These are phyloP conservation scores for Diaporthe humulicola DNA, from an alignment of 2,329 filamentous ascomycete genomes.

Conservation along the genomic window DNA sequence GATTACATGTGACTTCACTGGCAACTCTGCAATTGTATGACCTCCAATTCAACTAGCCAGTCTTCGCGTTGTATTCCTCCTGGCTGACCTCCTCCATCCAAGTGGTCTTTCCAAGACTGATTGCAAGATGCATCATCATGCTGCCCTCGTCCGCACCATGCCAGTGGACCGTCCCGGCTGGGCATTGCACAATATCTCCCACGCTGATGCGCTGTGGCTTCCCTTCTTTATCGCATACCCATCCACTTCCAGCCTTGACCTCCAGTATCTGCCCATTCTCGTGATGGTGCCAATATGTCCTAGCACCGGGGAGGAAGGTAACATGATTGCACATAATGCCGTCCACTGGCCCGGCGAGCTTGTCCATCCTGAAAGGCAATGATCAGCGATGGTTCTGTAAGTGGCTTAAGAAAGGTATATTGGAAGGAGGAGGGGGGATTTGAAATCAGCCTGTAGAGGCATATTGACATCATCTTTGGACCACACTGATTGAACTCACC, in stretches of 20 bases:
- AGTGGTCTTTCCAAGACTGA: constrained; percentile 52
- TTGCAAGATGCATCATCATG: constrained; percentile 55
- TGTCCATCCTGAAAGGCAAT: constrained; percentile 24
- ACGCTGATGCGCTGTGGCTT: constrained; percentile 51
- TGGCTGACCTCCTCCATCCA: constrained; percentile 53
- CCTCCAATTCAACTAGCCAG: not conserved
- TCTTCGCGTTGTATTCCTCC: constrained; percentile 49
- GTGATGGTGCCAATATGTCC: constrained; percentile 60
- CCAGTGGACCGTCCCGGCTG: constrained; percentile 58
- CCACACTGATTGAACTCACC: not conserved
- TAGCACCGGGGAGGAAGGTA: constrained; percentile 57
- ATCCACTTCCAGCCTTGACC: constrained; percentile 55
- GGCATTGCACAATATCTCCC: constrained; percentile 56
- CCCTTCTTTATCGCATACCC: constrained; percentile 57
- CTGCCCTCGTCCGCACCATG: constrained; percentile 57
- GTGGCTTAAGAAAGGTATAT: not conserved
- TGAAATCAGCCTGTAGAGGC: not conserved
- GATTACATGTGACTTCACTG: not conserved
- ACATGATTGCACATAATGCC: constrained; percentile 46
- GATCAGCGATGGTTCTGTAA: not conserved
- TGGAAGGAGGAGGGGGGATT: not conserved
- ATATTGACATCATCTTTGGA: not conserved
- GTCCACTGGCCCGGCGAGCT: constrained; percentile 24
- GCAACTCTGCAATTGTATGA: not conserved
- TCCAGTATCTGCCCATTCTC: constrained; percentile 58